Evolutionary conservation across 2,329 filamentous ascomycete genomes (phyloP), one percentile per base, ranked within the genome.

Genomic region (Sarocladium brachiariae): DNA sequence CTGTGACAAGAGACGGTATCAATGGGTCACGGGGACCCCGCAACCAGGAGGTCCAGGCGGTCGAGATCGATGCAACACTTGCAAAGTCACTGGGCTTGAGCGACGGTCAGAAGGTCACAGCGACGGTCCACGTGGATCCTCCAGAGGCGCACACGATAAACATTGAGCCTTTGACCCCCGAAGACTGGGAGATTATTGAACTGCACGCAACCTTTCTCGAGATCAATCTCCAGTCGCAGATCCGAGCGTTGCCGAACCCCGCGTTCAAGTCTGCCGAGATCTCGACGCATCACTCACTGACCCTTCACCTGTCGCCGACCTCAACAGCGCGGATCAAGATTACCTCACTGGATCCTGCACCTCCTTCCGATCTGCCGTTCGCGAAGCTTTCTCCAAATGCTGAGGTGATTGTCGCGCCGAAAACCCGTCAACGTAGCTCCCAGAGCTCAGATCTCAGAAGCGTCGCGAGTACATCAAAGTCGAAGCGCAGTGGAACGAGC

Each of bases 141-240:
- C 90, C 91, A 2, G 72, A 93, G 56, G 89, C 90, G 46, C 89
- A 96, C 66, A 97, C 91, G 2, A 86, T 99, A 67, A 90, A 96
- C 64, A 97, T 99, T 59, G 95, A 99, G 65, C 93, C 93, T 30
- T 70, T 97, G 60, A 97, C 93, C 0, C 83, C 92, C 1, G 89
- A 95, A 52, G 93, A 99, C 65, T 99, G 93, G 93, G 93, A 99
- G 69, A 95, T 97, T 61, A 97, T 99, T 59, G 93, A 99, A 68
- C 75, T 99, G 2, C 93, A 99, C 71, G 93, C 93, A 4, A 93
- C 86, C 14, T 99, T 97, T 63, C 75, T 99, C 48, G 93, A 99
- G 64, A 76, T 96, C 56, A 97, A 99, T 66, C 83, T 99, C 49
- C 75, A 96, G 27, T 87, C 86, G 39, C 93, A 99, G 70, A 91